A percentile compares a stretch with the other conserved stretches of the same genome.
Evolutionary conservation across 2,329 filamentous ascomycete species (phyloP).

Genomic region (Alternaria gansuensis): DNA sequence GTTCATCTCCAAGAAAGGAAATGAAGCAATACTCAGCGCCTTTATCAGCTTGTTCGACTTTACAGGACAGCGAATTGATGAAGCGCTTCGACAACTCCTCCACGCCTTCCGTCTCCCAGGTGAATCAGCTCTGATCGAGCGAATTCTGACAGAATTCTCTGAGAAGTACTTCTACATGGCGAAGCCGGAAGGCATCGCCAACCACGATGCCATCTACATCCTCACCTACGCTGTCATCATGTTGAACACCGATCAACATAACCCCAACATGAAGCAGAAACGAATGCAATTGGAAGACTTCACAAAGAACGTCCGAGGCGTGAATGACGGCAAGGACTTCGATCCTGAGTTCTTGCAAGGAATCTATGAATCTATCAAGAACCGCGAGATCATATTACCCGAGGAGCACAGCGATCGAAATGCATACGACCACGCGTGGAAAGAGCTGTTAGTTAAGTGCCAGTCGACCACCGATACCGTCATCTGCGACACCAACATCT

Average conservation of each 20-base stretch:
- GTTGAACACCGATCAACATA: constrained; percentile 96
- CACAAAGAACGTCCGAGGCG: constrained; percentile 85
- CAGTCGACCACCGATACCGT: constrained; percentile 76
- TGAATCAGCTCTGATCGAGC: constrained; percentile 90
- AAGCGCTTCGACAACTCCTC: constrained; percentile 85
- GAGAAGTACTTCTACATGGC: constrained; percentile 81
- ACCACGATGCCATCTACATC: constrained; percentile 88
- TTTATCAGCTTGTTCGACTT: constrained; percentile 93
- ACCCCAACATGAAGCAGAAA: constrained; percentile 83
- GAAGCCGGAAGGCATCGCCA: constrained; percentile 76
- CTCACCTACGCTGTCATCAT: constrained; percentile 97
- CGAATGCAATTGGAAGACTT: constrained; percentile 90
- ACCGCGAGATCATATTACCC: constrained; percentile 93
- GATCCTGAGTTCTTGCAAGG: constrained; percentile 80
- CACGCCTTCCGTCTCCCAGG: constrained; percentile 93
- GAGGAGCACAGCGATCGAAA: constrained; percentile 98
- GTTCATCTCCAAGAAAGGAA: constrained; percentile 88
- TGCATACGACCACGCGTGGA: constrained; percentile 97
- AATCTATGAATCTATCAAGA: constrained; percentile 91
- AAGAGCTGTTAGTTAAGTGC: constrained; percentile 87
- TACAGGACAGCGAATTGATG: constrained; percentile 82
- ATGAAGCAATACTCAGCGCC: constrained; percentile 82
- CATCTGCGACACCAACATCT: constrained; percentile 89
- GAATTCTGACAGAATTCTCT: constrained; percentile 86
- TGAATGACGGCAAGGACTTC: constrained; percentile 88